Percentiles rank a stretch among this genome's conserved stretches.
Conservation (phyloP, 768 basidiomycete species). For the Udeniomyces megalosporus region DNA sequence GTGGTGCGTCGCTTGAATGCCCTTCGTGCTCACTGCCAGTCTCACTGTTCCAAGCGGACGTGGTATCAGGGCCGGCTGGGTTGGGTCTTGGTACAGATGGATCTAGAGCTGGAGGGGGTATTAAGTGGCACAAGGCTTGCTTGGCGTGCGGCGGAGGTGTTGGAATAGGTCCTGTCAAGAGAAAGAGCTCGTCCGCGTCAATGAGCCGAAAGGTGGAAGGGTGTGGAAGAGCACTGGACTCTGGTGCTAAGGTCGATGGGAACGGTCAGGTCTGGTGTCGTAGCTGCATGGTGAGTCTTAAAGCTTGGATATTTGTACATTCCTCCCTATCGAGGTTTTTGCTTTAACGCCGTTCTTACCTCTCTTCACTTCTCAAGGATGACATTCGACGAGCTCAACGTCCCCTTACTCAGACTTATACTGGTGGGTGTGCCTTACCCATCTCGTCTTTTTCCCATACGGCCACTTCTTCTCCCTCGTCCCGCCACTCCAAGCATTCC, state of each 20-base stretch:
- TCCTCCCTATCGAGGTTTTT: no score
- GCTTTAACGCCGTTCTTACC: no score
- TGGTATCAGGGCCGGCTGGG: not conserved
- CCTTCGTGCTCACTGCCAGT: not conserved
- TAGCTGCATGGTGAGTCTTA: not conserved
- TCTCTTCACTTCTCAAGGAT: no score
- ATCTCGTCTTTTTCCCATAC: no score
- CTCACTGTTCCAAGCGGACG: not conserved
- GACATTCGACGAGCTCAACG: no score
- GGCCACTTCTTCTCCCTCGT: no score
- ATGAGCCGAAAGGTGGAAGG: not conserved
- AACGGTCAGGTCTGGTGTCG: constrained; percentile 1
- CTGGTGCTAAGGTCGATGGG: not conserved
- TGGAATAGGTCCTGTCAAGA: not conserved
- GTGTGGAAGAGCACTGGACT: constrained; percentile 4
- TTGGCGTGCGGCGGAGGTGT: constrained; percentile 3
- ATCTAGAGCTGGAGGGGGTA: not conserved
- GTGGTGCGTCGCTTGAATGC: no score
- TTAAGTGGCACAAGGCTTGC: constrained; percentile 1
- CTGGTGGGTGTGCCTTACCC: no score
- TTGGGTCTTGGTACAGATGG: not conserved
- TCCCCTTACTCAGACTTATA: no score
- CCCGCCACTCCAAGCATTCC: no score
- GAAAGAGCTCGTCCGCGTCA: not conserved
- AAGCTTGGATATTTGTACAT: not conserved